A percentile compares a stretch with the other conserved stretches of the same genome.
phyloP scores from a whole-genome alignment of 2,329 filamentous ascomycete species.

The Verticillium nubilum region DNA sequence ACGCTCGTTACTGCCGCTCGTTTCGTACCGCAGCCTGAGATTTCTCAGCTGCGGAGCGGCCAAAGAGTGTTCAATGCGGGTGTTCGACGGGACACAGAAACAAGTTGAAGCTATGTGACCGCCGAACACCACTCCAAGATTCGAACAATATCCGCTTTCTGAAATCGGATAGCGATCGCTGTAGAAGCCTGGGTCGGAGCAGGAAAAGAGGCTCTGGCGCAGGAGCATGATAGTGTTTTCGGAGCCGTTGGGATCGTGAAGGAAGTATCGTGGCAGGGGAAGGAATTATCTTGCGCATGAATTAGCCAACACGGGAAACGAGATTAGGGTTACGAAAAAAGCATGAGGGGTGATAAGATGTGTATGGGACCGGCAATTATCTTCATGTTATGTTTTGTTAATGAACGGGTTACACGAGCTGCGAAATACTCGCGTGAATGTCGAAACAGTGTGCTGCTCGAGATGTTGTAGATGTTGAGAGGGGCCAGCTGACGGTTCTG shows the following conservation, averaged over 20 bases:
- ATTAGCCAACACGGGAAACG: neutral
- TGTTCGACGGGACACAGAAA: neutral
- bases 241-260: neutral
- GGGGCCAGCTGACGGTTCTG: no score
- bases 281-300: neutral
- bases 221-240: neutral
- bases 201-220: neutral
- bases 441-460: no score
- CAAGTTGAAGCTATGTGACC: no score
- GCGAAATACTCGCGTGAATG: no score
- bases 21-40: neutral
- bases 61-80: neutral
- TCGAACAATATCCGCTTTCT: no score
- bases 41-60: neutral
- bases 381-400: neutral
- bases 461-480: no score
- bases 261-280: neutral
- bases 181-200: neutral
- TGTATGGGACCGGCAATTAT: neutral
- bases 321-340: no score
- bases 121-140: no score
- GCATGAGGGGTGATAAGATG: neutral
- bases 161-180: no score
- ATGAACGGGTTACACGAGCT: no score
- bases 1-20: neutral